Evolutionary conservation across 352 stramenopile species (phyloP).

Genomic region (Peronosclerospora sorghi): DNA sequence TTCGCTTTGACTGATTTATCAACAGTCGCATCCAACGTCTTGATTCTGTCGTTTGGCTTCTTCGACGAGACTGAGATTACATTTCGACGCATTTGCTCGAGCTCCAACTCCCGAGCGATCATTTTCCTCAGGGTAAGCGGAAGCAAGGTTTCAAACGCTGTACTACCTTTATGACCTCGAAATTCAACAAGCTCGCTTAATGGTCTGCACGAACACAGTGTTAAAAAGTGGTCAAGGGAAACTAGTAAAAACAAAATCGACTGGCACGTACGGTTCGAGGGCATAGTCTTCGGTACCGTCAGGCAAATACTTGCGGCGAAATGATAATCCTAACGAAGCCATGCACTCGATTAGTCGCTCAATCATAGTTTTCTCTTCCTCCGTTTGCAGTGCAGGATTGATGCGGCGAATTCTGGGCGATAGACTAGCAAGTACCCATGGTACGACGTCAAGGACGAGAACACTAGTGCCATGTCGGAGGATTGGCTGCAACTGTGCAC

Average conservation of each 20-base stretch:
- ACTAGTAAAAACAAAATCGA: conserved; percentile 1
- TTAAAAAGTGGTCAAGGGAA: not conserved
- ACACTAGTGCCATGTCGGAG: conserved; percentile 46
- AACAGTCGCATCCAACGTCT: not conserved
- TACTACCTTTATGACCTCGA: conserved; percentile 21
- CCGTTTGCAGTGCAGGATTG: conserved; percentile 43
- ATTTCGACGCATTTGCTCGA: conserved; percentile 66
- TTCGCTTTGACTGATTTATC: conserved; percentile 10
- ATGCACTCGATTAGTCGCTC: conserved; percentile 65
- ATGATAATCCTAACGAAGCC: conserved; percentile 65
- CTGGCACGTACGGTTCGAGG: conserved; percentile 57
- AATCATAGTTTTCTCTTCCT: conserved; percentile 60
- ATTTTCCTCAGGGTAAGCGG: conserved; percentile 59
- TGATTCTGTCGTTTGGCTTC: conserved; percentile 3
- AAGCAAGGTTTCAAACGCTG: conserved; percentile 27
- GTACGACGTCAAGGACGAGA: conserved; percentile 64
- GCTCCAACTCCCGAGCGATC: conserved; percentile 68
- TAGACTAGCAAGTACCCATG: conserved; percentile 55
- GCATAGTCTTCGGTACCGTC: conserved; percentile 63
- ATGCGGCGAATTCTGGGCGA: conserved; percentile 51
- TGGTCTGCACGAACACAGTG: conserved; percentile 20
- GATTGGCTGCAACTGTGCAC: conserved; percentile 44
- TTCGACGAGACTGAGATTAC: conserved; percentile 20
- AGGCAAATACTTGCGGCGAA: conserved; percentile 49
- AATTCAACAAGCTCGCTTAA: conserved; percentile 67